A percentile compares a stretch with the other conserved stretches of the same genome.
Evolutionary conservation across 2,329 filamentous ascomycete genomes (phyloP).

Genomic region (Cladosporium cucumerinum): DNA sequence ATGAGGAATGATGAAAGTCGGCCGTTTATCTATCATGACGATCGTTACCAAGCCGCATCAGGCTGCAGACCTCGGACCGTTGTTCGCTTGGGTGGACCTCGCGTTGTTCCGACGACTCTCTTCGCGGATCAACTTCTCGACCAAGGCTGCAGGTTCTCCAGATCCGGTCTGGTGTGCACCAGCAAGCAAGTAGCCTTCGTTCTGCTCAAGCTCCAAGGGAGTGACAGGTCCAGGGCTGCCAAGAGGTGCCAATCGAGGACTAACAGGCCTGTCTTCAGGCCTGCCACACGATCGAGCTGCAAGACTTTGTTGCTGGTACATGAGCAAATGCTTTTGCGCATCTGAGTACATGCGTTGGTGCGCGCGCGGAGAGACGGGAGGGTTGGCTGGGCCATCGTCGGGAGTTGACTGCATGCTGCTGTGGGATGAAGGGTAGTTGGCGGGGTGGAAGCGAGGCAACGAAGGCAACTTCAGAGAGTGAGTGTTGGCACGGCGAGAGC

Average conservation of each 20-base stretch:
- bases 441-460: conserved; percentile 52
- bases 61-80: background rate
- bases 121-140: conserved; percentile 47
- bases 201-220: conserved; percentile 49
- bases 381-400: conserved; percentile 40
- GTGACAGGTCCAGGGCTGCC: conserved; percentile 53
- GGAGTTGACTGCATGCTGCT: conserved; percentile 39
- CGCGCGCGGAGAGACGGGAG: conserved; percentile 43
- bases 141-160: conserved; percentile 37
- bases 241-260: conserved; percentile 48
- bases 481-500: conserved; percentile 36
- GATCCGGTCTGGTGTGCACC: conserved; percentile 34
- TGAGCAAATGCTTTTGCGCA: conserved; percentile 47
- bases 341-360: conserved; percentile 46
- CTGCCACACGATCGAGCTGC: conserved; percentile 24
- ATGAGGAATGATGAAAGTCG: background rate
- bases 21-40: conserved; percentile 1
- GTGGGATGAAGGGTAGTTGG: conserved; percentile 44
- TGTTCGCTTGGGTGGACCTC: conserved; percentile 8
- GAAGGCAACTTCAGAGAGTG: conserved; percentile 46
- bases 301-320: conserved; percentile 46
- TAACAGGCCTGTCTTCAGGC: conserved; percentile 39
- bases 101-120: conserved; percentile 37
- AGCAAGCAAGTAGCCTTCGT: conserved; percentile 45
- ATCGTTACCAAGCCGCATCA: background rate